phyloP scores from a whole-genome alignment of 345 rosid species.

The Dimocarpus longan region DNA sequence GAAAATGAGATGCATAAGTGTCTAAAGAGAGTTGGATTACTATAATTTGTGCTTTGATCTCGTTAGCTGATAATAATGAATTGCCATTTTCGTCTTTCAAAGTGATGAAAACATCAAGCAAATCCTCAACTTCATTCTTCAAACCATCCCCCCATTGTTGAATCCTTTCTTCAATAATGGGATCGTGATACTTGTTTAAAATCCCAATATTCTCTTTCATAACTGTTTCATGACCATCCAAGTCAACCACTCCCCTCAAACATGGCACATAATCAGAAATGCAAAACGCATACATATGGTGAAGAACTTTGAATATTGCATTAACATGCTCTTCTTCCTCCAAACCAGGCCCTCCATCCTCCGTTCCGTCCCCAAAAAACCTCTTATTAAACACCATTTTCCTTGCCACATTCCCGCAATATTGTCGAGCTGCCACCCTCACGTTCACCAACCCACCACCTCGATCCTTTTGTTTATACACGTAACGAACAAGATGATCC shows the following conservation, averaged over 20 bases:
- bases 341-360: constrained; percentile 36
- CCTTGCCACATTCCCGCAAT: constrained; percentile 42
- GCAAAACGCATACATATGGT: constrained; percentile 41
- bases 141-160: constrained; percentile 35
- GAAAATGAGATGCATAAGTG: too few relatives aligned
- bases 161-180: constrained; percentile 53
- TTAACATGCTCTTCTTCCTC: constrained; percentile 50
- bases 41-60: constrained; percentile 38
- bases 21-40: constrained; percentile 24
- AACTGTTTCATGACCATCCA: constrained; percentile 44
- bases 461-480: constrained; percentile 34
- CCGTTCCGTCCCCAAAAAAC: constrained; percentile 29
- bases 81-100: constrained; percentile 34
- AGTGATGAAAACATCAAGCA: constrained; percentile 43
- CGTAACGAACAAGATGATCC: constrained; percentile 37
- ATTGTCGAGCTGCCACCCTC: constrained; percentile 33
- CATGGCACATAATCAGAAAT: constrained; percentile 55
- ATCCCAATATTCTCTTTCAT: constrained; percentile 27
- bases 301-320: constrained; percentile 43
- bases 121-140: constrained; percentile 34
- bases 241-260: constrained; percentile 35
- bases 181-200: constrained; percentile 47
- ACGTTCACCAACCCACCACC: constrained; percentile 28
- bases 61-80: constrained; percentile 19
- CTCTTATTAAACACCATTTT: constrained; percentile 38